These are phyloP conservation scores for Ustilago bromivora DNA, from an alignment of 1,284 basidiomycete species.

Conservation along the genomic window DNA sequence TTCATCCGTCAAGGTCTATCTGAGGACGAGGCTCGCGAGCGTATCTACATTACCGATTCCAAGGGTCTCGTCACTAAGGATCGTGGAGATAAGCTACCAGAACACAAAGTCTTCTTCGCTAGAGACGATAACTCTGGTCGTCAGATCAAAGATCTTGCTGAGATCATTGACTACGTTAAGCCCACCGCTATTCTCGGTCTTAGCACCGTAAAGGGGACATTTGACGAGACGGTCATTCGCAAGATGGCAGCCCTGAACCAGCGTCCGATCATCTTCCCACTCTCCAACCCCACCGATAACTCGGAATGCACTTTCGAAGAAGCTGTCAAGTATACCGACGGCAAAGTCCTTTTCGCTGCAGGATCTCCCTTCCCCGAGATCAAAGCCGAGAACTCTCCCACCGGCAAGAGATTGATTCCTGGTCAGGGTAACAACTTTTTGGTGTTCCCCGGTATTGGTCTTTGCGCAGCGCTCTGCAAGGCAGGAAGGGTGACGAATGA, in stretches of 20 bases:
- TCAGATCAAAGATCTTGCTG: constrained; percentile 73
- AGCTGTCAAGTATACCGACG: constrained; percentile 79
- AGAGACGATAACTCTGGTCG: constrained; percentile 64
- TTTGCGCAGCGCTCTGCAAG: constrained; percentile 75
- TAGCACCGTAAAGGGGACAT: constrained; percentile 86
- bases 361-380: constrained; percentile 87
- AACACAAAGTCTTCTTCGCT: constrained; percentile 66
- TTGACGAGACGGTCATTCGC: constrained; percentile 80
- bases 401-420: constrained; percentile 78
- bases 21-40: constrained; percentile 62
- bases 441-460: constrained; percentile 62
- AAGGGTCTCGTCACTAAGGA: constrained; percentile 67
- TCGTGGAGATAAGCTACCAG: constrained; percentile 62
- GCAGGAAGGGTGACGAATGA: constrained; percentile 78
- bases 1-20: constrained; percentile 63
- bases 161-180: constrained; percentile 85
- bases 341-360: constrained; percentile 81
- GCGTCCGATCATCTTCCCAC: constrained; percentile 92
- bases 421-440: constrained; percentile 90
- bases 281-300: constrained; percentile 90
- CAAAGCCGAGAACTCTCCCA: constrained; percentile 70
- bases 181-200: constrained; percentile 92
- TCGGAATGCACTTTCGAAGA: constrained; percentile 82
- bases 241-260: constrained; percentile 87
- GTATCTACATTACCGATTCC: constrained; percentile 67